Evolutionary conservation across 306 rosid species (phyloP), one percentile per base, ranked within the genome.

Genomic region (Carpinus fangiana): DNA sequence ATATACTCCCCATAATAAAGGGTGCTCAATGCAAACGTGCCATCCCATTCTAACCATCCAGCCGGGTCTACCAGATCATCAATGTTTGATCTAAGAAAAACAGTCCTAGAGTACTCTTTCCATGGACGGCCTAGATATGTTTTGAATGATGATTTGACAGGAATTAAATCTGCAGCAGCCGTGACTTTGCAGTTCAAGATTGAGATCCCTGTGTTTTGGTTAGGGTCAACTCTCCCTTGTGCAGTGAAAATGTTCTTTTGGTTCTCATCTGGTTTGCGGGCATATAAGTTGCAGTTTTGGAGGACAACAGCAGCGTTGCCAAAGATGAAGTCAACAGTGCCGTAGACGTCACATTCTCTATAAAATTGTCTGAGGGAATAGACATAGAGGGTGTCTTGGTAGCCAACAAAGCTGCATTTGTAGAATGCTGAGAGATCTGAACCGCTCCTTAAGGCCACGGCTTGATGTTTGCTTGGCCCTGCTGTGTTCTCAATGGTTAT

Each of bases 331-430:
- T 90, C 97, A 0, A 94, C 18, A 14, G 98, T 92, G 55, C 98
- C 98, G 34, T 92, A 94, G 34, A 94, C 16, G 78, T 94, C 95
- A 60, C 98, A 94, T 1, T 94, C 91, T 0, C 98, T 89, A 72
- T 89, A 92, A 84, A 94, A 94, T 70, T 94, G 98, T 3, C 98
- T 91, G 26, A 90, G 88, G 56, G 98, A 92, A 77, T 95, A 97
- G 55, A 82, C 91, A 21, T 95, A 95, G 78, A 95, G 98, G 0
- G 97, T 95, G 92, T 95, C 98, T 76, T 92, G 97, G 84, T 89
- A 94, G 1, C 87, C 97, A 0, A 94, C 88, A n/a, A 94, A 94
- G 86, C 97, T 95, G 85, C 97, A 95, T 13, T 81, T 55, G 74
- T 88, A 95, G 83, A 95, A 95, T 11, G 88, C 92, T 0, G 97